A percentile compares a stretch with the other conserved stretches of the same genome.
Evolutionary conservation across 495 filamentous ascomycete genomes (phyloP).

Genomic region (Margaritispora aquatica): DNA sequence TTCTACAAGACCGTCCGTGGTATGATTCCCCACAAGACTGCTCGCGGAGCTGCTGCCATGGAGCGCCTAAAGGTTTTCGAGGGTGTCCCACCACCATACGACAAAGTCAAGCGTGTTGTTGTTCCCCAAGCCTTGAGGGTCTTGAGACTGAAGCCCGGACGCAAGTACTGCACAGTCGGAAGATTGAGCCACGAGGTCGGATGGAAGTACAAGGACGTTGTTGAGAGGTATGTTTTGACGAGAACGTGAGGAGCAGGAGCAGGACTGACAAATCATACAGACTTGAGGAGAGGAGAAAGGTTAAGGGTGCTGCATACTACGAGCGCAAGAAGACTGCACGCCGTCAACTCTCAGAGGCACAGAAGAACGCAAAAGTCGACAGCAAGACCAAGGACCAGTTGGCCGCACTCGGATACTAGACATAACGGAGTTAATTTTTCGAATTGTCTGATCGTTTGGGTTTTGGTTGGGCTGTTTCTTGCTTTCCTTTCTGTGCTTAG

Average conservation of each 20-base stretch:
- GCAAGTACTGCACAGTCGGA: constrained; percentile 99
- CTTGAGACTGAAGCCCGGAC: constrained; percentile 90
- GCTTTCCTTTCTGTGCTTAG: constrained; percentile 9
- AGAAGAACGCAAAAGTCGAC: constrained; percentile 87
- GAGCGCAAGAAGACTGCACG: constrained; percentile 95
- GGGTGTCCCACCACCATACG: constrained; percentile 97
- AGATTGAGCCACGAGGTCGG: constrained; percentile 97
- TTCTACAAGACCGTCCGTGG: constrained; percentile 99
- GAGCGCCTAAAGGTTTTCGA: constrained; percentile 99
- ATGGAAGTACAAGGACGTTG: constrained; percentile 99
- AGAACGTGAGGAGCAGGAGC: neutral
- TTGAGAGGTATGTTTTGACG: constrained; percentile 69
- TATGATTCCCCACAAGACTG: constrained; percentile 99
- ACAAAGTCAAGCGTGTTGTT: constrained; percentile 99
- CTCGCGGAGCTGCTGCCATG: constrained; percentile 90
- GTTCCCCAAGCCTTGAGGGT: constrained; percentile 96
- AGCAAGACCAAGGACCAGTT: constrained; percentile 51
- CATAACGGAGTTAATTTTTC: constrained; percentile 19
- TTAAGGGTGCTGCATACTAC: constrained; percentile 98
- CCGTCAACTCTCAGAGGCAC: constrained; percentile 82
- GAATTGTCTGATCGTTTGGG: constrained; percentile 16
- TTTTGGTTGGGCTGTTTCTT: constrained; percentile 16
- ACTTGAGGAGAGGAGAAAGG: constrained; percentile 98
- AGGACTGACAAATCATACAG: constrained; percentile 38
- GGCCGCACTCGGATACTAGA: constrained; percentile 49